Base-by-base conservation (phyloP, 116 monocot species). In the Phalaenopsis hybrid region DNA sequence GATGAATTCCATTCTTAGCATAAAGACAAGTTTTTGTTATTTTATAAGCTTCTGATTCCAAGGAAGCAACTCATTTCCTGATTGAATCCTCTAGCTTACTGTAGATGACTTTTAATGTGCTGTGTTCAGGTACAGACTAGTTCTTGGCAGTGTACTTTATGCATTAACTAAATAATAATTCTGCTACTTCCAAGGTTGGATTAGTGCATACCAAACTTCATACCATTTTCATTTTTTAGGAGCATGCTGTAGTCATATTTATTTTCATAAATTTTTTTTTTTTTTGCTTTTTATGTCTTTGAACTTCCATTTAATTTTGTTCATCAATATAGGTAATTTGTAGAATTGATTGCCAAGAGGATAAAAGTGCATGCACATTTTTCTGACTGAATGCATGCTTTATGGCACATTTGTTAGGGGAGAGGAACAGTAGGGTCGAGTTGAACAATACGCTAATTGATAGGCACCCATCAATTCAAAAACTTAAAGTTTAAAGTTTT, bases 271-370 rank as follows among this genome's bases (percentile, higher is more conserved):
- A 20, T 0, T 8, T 23, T 23, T 65, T 55, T 65, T 55, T 16
- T 55, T 16, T 16, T 55, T 6, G 10, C 8, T 48, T 23, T 1
- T 65, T 23, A 23, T 1, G 65, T 65, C 1, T 21, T 25, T 65
- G 65, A 23, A 15, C 34, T 72, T 72, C 41, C 5, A 41, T 72
- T 72, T 72, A 21, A 72, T 17, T 72, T 72, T 15, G 13, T 72
- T 72, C 67, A 72, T 72, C 41, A 72, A 72, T 72, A 43, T 41
- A 72, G 13, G 37, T 9, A 23, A 41, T 72, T 16, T 72, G 15
- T 72, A 72, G 41, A 37, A 72, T 15, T 72, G 72, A 41, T 41
- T 72, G 67, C 67, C 67, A 67, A 67, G 67, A 11, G 7, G 72
- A 41, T 0, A 72, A 72, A 72, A 72, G 15, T 2, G 41, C 2